Conservation (phyloP, 805 yeast species). For the Ogataea minuta region DNA sequence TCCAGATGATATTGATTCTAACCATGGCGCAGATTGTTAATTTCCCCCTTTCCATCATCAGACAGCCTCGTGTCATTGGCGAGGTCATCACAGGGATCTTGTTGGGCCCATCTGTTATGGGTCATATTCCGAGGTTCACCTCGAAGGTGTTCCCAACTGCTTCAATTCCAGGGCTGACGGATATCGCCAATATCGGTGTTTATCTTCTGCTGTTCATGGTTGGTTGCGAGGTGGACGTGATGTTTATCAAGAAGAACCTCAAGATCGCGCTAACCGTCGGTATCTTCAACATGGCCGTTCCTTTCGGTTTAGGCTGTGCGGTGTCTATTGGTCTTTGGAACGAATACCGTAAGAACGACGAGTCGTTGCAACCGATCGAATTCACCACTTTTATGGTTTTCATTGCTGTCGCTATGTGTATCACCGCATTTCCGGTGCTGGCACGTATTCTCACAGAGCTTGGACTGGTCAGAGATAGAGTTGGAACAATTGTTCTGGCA, state of each 20-base stretch:
- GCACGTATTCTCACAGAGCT: slow-evolving; percentile 77
- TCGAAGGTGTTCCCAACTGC: slow-evolving; percentile 59
- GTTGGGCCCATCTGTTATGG: slow-evolving; percentile 74
- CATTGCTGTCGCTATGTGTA: slow-evolving; percentile 79
- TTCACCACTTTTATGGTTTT: slow-evolving; percentile 78
- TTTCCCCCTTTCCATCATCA: slow-evolving; percentile 55
- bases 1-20: slow-evolving; percentile 65
- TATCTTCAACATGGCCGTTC: slow-evolving; percentile 67
- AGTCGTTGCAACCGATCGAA: slow-evolving; percentile 38
- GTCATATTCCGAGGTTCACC: slow-evolving; percentile 68
- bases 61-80: slow-evolving; percentile 79
- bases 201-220: slow-evolving; percentile 72
- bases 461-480: slow-evolving; percentile 66
- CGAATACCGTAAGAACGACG: slow-evolving; percentile 42
- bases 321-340: slow-evolving; percentile 67
- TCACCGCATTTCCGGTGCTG: slow-evolving; percentile 83
- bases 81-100: slow-evolving; percentile 78
- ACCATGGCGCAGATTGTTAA: slow-evolving; percentile 58
- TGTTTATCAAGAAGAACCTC: slow-evolving; percentile 58
- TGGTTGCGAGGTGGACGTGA: slow-evolving; percentile 75
- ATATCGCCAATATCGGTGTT: slow-evolving; percentile 73
- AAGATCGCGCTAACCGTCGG: slow-evolving; percentile 69
- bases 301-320: slow-evolving; percentile 77
- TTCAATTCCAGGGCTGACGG: slow-evolving; percentile 60
- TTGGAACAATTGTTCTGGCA: slow-evolving; percentile 68